Conservation (phyloP, 2,329 filamentous ascomycete genomes). For the Orbilia blumenaviensis region DNA sequence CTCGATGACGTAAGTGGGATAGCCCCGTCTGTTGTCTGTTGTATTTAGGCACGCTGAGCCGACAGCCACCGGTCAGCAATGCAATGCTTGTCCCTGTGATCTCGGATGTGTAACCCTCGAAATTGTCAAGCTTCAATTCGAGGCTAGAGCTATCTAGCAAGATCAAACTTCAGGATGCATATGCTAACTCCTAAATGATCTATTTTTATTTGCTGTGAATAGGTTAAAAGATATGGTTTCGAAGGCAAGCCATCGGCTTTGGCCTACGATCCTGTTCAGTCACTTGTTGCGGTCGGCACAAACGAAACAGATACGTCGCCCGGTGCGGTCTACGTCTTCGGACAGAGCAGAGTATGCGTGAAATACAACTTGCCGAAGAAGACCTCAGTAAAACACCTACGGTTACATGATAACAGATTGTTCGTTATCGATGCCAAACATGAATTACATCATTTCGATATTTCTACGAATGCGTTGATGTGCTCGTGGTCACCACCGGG, state of each 20-base stretch:
- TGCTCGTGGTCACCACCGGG: slow-evolving; percentile 71
- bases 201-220: not conserved
- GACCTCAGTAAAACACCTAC: slow-evolving; percentile 77
- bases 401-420: slow-evolving; percentile 87
- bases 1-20: slow-evolving; percentile 52
- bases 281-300: slow-evolving; percentile 89
- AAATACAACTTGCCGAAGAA: slow-evolving; percentile 75
- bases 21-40: not conserved
- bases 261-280: slow-evolving; percentile 93
- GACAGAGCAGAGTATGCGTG: slow-evolving; percentile 80
- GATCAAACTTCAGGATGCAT: no score
- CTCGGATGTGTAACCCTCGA: not conserved
- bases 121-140: no score
- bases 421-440: slow-evolving; percentile 85
- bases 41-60: slow-evolving; percentile 8
- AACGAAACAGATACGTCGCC: slow-evolving; percentile 75
- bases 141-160: no score
- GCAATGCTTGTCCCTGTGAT: not conserved
- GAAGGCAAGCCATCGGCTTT: slow-evolving; percentile 73
- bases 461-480: slow-evolving; percentile 23
- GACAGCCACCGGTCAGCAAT: not conserved
- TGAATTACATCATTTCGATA: slow-evolving; percentile 82
- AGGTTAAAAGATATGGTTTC: slow-evolving; percentile 56
- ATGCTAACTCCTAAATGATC: no score
- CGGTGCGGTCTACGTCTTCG: slow-evolving; percentile 89